Base-by-base conservation (phyloP, 2,329 filamentous ascomycete species). In the Ophiostoma sp. region DNA sequence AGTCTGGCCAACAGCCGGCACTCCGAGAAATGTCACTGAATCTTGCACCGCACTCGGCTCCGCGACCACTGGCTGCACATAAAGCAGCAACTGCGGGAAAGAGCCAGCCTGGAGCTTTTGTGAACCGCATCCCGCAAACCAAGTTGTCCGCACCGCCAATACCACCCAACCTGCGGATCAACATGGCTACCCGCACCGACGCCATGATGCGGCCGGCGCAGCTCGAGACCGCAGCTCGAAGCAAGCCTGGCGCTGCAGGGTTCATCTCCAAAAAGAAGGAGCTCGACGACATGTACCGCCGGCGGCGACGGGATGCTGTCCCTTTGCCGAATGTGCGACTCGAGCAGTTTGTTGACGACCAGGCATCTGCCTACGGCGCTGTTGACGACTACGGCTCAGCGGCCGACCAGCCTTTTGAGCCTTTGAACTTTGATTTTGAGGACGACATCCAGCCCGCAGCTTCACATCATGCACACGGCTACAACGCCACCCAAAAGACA, bases 211-310 rank as follows among this genome's bases (percentile, higher is more conserved):
- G 57, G 70, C 87, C 87, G 25, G 89, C 89, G 5, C 88, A 90
- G 75, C 80, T 91, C 11, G 89, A 91, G 77, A 83, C 82, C 39
- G 81, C 83, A 9, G 82, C 84, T 74, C 78, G 1, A 80, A 79
- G 55, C 78, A 79, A 12, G 64, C 59, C 4, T 33, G 63, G 6
- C 79, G 77, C 8, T 78, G 81, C 61, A 81, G 80, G 11, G 1
- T 90, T 91, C 74, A 81, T 84, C 69, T 81, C 82, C 3, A 84
- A 82, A 31, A 91, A 91, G 78, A 86, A 82, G 75, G 80, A 83
- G 11, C 80, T 91, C 7, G 89, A 91, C 78, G 83, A 82, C 31
- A 77, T 90, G 31, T 91, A 87, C 78, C 84, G 83, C 69, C 83
- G 79, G 71, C 79, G 15, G 82, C 80, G 64, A 75, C 71, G 68